A percentile compares a stretch with the other conserved stretches of the same genome.
Conservation (phyloP, 352 stramenopile species). For the Phytophthora palmivora region DNA sequence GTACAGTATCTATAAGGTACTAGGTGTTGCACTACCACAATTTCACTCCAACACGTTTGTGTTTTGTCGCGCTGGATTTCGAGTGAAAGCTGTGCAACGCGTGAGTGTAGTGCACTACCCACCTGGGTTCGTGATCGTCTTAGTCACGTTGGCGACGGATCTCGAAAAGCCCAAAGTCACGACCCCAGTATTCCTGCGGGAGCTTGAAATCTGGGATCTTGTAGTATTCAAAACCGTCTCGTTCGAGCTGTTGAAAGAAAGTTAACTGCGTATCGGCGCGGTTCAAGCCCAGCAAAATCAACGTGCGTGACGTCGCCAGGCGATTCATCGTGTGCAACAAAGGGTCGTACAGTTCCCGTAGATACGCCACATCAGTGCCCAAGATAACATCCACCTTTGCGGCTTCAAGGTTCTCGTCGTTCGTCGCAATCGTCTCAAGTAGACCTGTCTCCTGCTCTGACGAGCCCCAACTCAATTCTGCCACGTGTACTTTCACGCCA, state of each 20-base stretch:
- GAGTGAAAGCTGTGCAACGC: constrained; percentile 2
- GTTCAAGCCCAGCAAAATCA: constrained; percentile 81
- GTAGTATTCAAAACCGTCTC: constrained; percentile 84
- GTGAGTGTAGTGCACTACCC: constrained; percentile 1
- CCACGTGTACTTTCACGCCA: constrained; percentile 56
- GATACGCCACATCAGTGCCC: constrained; percentile 84
- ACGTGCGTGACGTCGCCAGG: constrained; percentile 48
- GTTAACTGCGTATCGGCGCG: constrained; percentile 64
- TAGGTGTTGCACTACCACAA: constrained; percentile 3
- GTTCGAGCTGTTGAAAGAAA: constrained; percentile 78
- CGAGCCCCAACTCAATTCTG: constrained; percentile 68
- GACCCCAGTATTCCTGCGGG: constrained; percentile 60
- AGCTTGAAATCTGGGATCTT: constrained; percentile 76
- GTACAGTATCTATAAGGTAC: constrained; percentile 27
- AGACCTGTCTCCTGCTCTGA: constrained; percentile 52
- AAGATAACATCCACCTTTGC: constrained; percentile 73
- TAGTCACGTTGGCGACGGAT: constrained; percentile 46
- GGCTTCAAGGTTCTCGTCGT: constrained; percentile 14
- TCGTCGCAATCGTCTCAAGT: constrained; percentile 40
- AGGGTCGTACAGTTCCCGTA: constrained; percentile 76
- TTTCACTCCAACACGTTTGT: too few relatives aligned
- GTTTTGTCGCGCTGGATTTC: constrained; percentile 9
- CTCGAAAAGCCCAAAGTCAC: constrained; percentile 86
- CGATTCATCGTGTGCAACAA: constrained; percentile 66
- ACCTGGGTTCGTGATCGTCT: neutral